Evolutionary conservation across 1,284 basidiomycete species (phyloP).

Genomic region (Leccinum pachyderme): DNA sequence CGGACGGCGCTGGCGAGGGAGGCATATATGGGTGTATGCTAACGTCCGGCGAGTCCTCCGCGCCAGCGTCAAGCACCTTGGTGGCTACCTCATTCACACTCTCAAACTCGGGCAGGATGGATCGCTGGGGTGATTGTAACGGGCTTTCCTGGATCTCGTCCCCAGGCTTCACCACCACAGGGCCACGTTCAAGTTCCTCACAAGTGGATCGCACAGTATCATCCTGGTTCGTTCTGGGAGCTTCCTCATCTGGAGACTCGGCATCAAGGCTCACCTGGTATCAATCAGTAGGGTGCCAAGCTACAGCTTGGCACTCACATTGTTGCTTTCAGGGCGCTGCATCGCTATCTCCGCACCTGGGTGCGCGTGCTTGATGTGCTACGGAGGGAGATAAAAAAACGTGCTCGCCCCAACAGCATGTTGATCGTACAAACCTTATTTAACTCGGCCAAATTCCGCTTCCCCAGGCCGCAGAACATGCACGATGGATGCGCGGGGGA

Average conservation of each 20-base stretch:
- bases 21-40: slow-evolving; percentile 1
- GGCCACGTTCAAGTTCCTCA: background rate
- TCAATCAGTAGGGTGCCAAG: slow-evolving; percentile 5
- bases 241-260: slow-evolving; percentile 1
- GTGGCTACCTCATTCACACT: background rate
- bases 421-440: slow-evolving; percentile 21
- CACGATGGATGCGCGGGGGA: slow-evolving; percentile 28
- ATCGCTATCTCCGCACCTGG: slow-evolving; percentile 6
- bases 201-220: background rate
- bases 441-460: slow-evolving; percentile 15
- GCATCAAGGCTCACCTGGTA: slow-evolving; percentile 4
- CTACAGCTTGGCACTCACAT: slow-evolving; percentile 5
- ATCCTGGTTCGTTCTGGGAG: background rate
- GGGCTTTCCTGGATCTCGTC: background rate
- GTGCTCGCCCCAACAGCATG: background rate
- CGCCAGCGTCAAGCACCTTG: background rate
- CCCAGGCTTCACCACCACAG: background rate
- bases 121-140: background rate
- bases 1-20: slow-evolving; percentile 31
- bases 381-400: slow-evolving; percentile 1
- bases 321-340: background rate
- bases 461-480: slow-evolving; percentile 20
- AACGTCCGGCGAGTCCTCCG: background rate
- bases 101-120: background rate
- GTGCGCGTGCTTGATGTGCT: slow-evolving; percentile 26